These are phyloP conservation scores for Eimeria praecox DNA, from an alignment of 169 alveolate genomes.

Conservation along the genomic window DNA sequence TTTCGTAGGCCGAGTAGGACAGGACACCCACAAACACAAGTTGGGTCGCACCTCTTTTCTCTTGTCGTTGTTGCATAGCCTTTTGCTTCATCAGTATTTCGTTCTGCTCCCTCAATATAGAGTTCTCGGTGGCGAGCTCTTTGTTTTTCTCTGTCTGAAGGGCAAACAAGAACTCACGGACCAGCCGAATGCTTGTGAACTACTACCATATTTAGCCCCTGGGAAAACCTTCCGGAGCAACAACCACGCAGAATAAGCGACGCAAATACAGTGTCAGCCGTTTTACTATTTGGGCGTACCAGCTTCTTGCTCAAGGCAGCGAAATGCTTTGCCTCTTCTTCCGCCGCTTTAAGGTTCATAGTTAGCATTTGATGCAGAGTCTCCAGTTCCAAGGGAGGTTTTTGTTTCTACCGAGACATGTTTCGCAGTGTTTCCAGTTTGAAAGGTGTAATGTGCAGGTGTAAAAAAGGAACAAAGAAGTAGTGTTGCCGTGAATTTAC, in stretches of 20 bases:
- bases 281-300: background rate
- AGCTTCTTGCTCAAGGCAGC: constrained; percentile 32
- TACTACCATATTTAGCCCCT: background rate
- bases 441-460: background rate
- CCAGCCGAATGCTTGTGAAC: background rate
- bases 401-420: constrained; percentile 24
- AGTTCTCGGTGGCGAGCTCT: constrained; percentile 30
- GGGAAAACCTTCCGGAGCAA: background rate
- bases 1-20: background rate
- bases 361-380: constrained; percentile 66
- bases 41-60: background rate
- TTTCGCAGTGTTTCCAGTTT: background rate
- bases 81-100: constrained; percentile 39
- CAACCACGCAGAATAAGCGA: background rate
- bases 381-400: constrained; percentile 64
- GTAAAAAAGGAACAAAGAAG: background rate
- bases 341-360: constrained; percentile 55
- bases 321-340: constrained; percentile 59
- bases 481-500: background rate
- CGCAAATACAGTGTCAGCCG: background rate
- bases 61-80: constrained; percentile 19
- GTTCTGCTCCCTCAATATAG: constrained; percentile 47
- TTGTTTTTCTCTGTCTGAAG: constrained; percentile 34
- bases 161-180: background rate
- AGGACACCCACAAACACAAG: background rate